phyloP scores from a whole-genome alignment of 768 basidiomycete genomes.

The Hericium alpestre region DNA sequence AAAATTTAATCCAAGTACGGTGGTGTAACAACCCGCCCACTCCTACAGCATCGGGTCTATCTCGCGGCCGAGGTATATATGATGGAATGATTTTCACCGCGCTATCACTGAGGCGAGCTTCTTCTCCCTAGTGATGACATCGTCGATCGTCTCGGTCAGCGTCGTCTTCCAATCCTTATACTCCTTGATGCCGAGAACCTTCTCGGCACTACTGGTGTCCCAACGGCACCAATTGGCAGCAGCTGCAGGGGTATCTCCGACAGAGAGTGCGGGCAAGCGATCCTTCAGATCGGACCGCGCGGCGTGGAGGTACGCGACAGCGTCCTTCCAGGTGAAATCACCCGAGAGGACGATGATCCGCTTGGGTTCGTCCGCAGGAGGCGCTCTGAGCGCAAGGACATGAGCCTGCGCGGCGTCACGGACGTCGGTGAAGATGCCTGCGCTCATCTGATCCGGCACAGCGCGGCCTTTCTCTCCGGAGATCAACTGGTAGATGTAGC shows the following conservation, averaged over 20 bases:
- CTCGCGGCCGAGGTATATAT: no score
- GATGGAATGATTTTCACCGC: no score
- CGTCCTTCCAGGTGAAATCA: no score
- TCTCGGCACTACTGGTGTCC: not conserved
- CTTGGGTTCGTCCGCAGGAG: constrained; percentile 7
- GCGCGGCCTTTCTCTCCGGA: constrained; percentile 9
- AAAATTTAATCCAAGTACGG: no score
- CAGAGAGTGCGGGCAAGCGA: not conserved
- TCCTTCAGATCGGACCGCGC: constrained; percentile 12
- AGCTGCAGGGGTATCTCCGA: constrained; percentile 1
- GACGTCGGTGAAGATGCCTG: constrained; percentile 15
- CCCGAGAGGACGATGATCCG: not conserved
- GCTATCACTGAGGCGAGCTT: not conserved
- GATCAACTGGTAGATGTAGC: constrained; percentile 17
- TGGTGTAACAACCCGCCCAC: no score
- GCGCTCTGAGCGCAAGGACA: constrained; percentile 14
- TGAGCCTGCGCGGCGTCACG: constrained; percentile 19
- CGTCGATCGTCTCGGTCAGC: constrained; percentile 1
- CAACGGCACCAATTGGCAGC: not conserved
- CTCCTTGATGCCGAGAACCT: not conserved
- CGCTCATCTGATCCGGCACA: constrained; percentile 11
- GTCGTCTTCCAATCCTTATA: not conserved
- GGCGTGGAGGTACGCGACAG: not conserved
- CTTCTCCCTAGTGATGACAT: not conserved
- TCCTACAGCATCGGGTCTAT: no score